phyloP scores from a whole-genome alignment of 192 early-diverging fungal genomes.

The Cetraspora pellucida region DNA sequence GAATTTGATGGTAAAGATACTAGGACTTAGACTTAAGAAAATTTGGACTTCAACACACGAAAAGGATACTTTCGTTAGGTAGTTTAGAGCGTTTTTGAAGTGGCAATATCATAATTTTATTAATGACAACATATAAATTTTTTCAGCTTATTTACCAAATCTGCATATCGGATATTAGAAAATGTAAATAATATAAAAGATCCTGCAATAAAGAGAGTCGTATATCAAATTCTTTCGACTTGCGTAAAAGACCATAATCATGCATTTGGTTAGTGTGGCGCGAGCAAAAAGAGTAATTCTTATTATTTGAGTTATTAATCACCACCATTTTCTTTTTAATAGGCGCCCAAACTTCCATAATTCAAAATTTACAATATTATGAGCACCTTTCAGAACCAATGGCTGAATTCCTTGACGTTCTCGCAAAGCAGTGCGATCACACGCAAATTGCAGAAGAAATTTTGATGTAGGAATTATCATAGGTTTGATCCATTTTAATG shows the following conservation, averaged over 20 bases:
- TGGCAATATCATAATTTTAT: neutral
- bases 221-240: constrained; percentile 73
- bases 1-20: constrained; percentile 51
- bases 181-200: constrained; percentile 71
- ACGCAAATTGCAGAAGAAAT: constrained; percentile 75
- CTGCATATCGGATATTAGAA: constrained; percentile 81
- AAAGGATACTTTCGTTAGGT: constrained; percentile 68
- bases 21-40: constrained; percentile 66
- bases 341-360: constrained; percentile 74
- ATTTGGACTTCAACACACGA: constrained; percentile 75
- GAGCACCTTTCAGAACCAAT: constrained; percentile 82
- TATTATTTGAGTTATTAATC: neutral
- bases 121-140: neutral
- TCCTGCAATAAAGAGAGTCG: constrained; percentile 52
- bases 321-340: neutral
- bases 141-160: constrained; percentile 69
- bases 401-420: constrained; percentile 72
- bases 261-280: constrained; percentile 55
- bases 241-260: constrained; percentile 81
- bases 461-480: constrained; percentile 43
- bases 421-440: constrained; percentile 64
- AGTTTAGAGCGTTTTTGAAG: neutral
- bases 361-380: constrained; percentile 83
- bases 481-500: neutral
- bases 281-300: neutral